A percentile compares a stretch with the other conserved stretches of the same genome.
Evolutionary conservation across 768 basidiomycete species (phyloP).

Genomic region (Trametes villosa): DNA sequence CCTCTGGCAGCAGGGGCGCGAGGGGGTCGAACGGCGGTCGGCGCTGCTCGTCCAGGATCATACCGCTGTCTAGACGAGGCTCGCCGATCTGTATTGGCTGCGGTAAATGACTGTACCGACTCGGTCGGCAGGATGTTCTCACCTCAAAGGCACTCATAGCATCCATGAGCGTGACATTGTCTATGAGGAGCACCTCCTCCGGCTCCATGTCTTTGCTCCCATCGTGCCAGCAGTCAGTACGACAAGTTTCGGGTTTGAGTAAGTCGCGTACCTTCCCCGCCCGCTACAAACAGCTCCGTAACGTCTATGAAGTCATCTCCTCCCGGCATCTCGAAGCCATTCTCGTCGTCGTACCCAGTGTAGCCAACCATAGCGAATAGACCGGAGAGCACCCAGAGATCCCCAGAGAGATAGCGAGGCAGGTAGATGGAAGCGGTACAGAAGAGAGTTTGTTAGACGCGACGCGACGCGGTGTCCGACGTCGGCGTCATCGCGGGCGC

Average conservation of each 20-base stretch:
- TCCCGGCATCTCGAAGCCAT: conserved; percentile 53
- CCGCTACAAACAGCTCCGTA: conserved; percentile 60
- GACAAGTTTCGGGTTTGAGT: too few relatives aligned
- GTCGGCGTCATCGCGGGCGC: conserved; percentile 4
- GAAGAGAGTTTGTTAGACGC: conserved; percentile 7
- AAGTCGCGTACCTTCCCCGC: conserved; percentile 56
- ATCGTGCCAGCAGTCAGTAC: not conserved
- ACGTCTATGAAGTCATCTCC: conserved; percentile 68
- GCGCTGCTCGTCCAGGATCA: conserved; percentile 47
- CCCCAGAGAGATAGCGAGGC: not conserved
- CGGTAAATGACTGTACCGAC: conserved; percentile 18
- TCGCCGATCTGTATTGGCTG: conserved; percentile 90
- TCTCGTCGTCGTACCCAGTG: conserved; percentile 22
- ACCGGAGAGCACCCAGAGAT: not conserved
- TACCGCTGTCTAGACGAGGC: conserved; percentile 85
- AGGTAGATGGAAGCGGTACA: not conserved
- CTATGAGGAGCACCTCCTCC: conserved; percentile 65
- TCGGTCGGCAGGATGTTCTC: conserved; percentile 6
- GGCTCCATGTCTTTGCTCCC: conserved; percentile 58
- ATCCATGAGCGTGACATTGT: conserved; percentile 76
- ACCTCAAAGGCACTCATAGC: conserved; percentile 96
- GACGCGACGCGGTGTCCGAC: not conserved
- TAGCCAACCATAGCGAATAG: conserved; percentile 10
- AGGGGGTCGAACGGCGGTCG: conserved; percentile 65
- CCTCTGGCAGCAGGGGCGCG: conserved; percentile 67